Evolutionary conservation across 2,329 filamentous ascomycete genomes (phyloP).

Genomic region (Metarhizium album): DNA sequence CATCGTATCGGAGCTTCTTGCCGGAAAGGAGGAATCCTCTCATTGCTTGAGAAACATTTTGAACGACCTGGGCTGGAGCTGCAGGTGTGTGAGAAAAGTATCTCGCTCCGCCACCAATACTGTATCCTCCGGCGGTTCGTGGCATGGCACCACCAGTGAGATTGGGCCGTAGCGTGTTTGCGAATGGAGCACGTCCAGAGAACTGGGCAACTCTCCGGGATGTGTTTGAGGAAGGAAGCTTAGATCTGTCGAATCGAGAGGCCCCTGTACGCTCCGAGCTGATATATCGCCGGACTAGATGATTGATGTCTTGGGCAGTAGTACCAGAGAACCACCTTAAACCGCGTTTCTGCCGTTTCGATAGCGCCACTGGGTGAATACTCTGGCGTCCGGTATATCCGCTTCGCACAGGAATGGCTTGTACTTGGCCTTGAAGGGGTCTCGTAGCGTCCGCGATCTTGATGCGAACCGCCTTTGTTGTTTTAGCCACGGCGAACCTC

Average conservation of each 20-base stretch:
- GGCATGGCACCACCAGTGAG: constrained; percentile 79
- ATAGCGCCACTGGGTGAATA: constrained; percentile 41
- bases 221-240: constrained; percentile 37
- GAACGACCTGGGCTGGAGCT: constrained; percentile 77
- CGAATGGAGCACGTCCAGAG: constrained; percentile 72
- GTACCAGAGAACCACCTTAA: constrained; percentile 37
- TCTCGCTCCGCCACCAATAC: constrained; percentile 59
- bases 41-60: constrained; percentile 90
- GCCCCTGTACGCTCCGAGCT: constrained; percentile 26
- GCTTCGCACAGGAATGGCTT: constrained; percentile 33
- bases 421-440: constrained; percentile 34
- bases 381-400: constrained; percentile 34
- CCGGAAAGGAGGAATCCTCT: constrained; percentile 89
- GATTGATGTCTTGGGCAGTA: constrained; percentile 31
- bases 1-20: constrained; percentile 79
- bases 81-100: constrained; percentile 88
- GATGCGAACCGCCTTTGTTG: constrained; percentile 39
- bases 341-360: constrained; percentile 35
- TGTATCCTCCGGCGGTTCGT: constrained; percentile 83
- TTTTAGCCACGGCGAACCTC: constrained; percentile 39
- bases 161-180: constrained; percentile 80
- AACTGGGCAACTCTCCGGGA: constrained; percentile 46
- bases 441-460: constrained; percentile 35
- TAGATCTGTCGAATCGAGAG: constrained; percentile 34
- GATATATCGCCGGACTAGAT: constrained; percentile 40